Evolutionary conservation across 306 rosid species (phyloP).

Genomic region (Mucuna pruriens): DNA sequence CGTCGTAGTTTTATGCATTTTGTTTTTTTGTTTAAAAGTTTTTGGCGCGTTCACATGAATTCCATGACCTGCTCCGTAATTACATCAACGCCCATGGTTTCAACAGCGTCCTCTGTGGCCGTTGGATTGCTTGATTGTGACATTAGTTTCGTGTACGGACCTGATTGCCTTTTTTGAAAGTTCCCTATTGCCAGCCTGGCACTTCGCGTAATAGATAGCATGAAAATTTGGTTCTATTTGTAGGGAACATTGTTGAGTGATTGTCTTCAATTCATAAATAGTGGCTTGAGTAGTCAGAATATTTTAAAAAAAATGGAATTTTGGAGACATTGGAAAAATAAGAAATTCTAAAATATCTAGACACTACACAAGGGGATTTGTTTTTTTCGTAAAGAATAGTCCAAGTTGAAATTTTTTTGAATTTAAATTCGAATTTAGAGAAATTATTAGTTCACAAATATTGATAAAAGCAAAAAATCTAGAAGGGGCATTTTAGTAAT

Average conservation of each 20-base stretch:
- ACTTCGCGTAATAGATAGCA: background rate
- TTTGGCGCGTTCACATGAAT: conserved; percentile 38
- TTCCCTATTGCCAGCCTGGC: conserved; percentile 38
- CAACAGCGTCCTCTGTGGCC: background rate
- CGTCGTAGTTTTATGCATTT: background rate
- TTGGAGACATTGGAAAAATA: background rate
- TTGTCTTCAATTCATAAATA: background rate
- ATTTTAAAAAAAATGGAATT: background rate
- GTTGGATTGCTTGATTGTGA: conserved; percentile 38
- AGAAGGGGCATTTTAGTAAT: conserved; percentile 16
- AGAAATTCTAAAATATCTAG: conserved; percentile 15
- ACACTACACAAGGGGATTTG: background rate
- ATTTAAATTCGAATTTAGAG: conserved; percentile 2
- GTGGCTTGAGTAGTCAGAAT: background rate
- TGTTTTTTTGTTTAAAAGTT: background rate
- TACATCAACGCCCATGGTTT: conserved; percentile 6
- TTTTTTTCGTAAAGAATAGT: background rate
- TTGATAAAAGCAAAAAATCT: background rate
- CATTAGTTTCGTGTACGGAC: conserved; percentile 20
- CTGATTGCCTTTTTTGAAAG: conserved; percentile 2
- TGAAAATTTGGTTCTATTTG: conserved; percentile 24
- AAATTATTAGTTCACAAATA: background rate
- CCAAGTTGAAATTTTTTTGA: background rate
- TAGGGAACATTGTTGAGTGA: background rate
- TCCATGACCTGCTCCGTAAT: conserved; percentile 16